phyloP scores from a whole-genome alignment of 441 rosid genomes.

The Melastoma candidum region DNA sequence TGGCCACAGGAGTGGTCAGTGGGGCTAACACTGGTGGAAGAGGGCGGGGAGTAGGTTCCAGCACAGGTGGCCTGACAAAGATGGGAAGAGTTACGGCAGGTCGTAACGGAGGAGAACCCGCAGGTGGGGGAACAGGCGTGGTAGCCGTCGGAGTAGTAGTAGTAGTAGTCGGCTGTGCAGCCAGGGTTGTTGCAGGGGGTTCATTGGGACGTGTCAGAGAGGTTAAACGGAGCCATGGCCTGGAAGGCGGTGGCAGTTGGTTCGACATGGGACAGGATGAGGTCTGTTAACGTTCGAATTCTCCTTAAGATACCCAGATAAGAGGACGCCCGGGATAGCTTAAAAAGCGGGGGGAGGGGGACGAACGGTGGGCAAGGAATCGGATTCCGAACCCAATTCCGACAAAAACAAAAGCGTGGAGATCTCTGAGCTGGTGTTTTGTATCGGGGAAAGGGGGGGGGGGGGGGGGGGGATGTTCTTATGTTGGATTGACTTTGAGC shows the following conservation, averaged over 20 bases:
- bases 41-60: slow-evolving; percentile 11
- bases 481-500: too few relatives aligned
- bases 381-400: too few relatives aligned
- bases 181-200: slow-evolving; percentile 16
- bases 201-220: slow-evolving; percentile 30
- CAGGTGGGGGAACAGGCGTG: slow-evolving; percentile 22
- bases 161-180: slow-evolving; percentile 18
- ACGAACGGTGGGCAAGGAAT: too few relatives aligned
- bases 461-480: too few relatives aligned
- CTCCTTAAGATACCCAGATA: too few relatives aligned
- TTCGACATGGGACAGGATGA: slow-evolving; percentile 23
- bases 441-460: too few relatives aligned
- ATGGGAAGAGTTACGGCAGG: slow-evolving; percentile 16
- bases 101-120: slow-evolving; percentile 28
- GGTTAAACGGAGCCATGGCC: slow-evolving; percentile 50
- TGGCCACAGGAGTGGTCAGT: slow-evolving; percentile 17
- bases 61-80: background rate
- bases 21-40: slow-evolving; percentile 27
- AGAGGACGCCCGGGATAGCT: too few relatives aligned
- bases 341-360: too few relatives aligned
- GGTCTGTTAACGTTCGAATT: too few relatives aligned
- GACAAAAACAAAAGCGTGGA: too few relatives aligned
- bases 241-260: slow-evolving; percentile 27
- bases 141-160: slow-evolving; percentile 21
- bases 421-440: too few relatives aligned